Base-by-base conservation (phyloP, 345 rosid species). In the Linum trigynum region DNA sequence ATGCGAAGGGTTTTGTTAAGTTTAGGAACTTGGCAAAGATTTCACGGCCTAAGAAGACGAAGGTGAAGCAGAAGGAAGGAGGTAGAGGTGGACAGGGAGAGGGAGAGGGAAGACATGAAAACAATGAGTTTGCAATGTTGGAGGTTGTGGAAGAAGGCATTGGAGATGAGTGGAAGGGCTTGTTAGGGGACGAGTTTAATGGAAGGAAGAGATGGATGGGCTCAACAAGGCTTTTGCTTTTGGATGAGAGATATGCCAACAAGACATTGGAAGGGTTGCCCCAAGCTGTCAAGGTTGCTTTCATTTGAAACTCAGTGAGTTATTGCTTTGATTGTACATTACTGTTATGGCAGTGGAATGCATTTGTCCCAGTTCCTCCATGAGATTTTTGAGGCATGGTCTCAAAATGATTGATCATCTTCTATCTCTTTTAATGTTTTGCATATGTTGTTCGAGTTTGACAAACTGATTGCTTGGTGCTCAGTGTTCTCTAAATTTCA, bases 1-100 rank as follows among this genome's bases (percentile, higher is more conserved):
- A 86, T 65, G 73, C 80, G 2, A 84, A 76, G 45, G 96, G 97
- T 11, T 92, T 74, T 65, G 76, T 80, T 59, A 86, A 76, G 67
- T 92, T 92, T 62, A 80, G 88, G 85, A 86, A 85, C 71, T 79
- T 90, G 75, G 94, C 96, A 9, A 87, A 80, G 69, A 83, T 92
- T 67, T 86, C 96, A 36, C 55, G 97, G 72, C 96, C 94, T 0
- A 69, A 67, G 57, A 86, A 62, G 79, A 83, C 74, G 85, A 87
- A 70, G 70, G 71, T 69, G 57, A 83, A 66, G 77, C 59, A 65
- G 43, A 76, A 58, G 76, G 74, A 37, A 41, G 63, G 63, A 40
- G 74, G 67, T 17, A 57, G 67, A 55, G 73, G 42, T 36, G 7
- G 75, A 68, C 68, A 71, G 9, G 39, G 70, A 63, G 73, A 74